Conservation (phyloP, 768 basidiomycete species). For the Hypholoma fasciculare region DNA sequence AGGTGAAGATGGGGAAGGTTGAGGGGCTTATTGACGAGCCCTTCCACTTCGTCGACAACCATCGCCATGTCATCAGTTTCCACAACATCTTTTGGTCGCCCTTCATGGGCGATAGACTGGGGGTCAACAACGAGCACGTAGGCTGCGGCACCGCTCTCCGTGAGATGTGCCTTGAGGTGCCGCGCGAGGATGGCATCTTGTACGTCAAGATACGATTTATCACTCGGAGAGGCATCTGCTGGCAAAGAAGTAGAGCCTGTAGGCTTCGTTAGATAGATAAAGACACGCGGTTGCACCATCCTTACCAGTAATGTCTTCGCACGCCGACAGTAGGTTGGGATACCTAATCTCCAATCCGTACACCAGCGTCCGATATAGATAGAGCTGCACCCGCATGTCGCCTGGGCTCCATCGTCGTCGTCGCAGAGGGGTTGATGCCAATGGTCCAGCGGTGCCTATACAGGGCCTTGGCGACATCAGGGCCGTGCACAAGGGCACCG, state of each 20-base stretch:
- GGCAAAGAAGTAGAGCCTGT: background rate
- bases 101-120: slow-evolving; percentile 5
- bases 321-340: background rate
- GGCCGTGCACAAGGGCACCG: background rate
- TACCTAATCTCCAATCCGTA: slow-evolving; percentile 13
- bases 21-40: background rate
- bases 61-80: background rate
- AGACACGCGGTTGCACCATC: background rate
- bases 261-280: background rate
- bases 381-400: slow-evolving; percentile 5
- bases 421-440: background rate
- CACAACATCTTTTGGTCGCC: background rate
- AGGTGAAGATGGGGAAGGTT: background rate
- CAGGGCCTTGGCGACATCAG: background rate
- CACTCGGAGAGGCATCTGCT: background rate
- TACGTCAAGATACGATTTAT: slow-evolving; percentile 8
- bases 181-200: slow-evolving; percentile 15
- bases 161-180: slow-evolving; percentile 5
- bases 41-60: background rate
- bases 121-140: slow-evolving; percentile 5
- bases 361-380: slow-evolving; percentile 14
- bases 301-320: background rate
- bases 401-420: background rate
- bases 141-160: slow-evolving; percentile 3
- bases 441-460: background rate